phyloP scores from a whole-genome alignment of 352 stramenopile genomes.

The Plasmopara halstedii region DNA sequence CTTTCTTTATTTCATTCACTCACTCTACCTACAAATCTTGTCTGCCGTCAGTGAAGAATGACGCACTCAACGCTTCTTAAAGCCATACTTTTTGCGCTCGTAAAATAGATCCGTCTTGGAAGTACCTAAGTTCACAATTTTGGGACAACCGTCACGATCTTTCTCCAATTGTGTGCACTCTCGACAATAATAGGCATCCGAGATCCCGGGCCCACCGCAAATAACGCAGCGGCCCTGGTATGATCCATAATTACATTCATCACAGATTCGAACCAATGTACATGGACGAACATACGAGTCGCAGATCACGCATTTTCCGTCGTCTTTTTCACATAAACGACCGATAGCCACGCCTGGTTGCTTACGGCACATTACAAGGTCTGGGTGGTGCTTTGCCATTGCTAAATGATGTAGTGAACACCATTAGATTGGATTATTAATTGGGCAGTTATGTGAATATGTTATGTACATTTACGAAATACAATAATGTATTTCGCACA shows the following conservation, averaged over 20 bases:
- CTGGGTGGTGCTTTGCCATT: constrained; percentile 99
- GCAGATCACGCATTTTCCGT: constrained; percentile 99
- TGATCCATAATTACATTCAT: constrained; percentile 99
- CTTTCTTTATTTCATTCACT: constrained; percentile 11
- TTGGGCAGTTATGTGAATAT: no score
- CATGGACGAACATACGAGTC: constrained; percentile 98
- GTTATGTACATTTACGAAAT: no score
- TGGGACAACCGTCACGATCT: constrained; percentile 97
- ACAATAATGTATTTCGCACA: no score
- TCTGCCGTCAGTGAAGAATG: constrained; percentile 5
- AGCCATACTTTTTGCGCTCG: constrained; percentile 97
- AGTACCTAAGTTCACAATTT: constrained; percentile 97
- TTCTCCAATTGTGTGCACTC: constrained; percentile 97
- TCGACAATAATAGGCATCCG: constrained; percentile 99
- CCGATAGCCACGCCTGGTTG: constrained; percentile 96
- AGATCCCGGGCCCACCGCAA: constrained; percentile 95
- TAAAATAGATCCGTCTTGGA: constrained; percentile 98
- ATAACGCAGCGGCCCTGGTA: constrained; percentile 96
- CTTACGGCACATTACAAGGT: constrained; percentile 99
- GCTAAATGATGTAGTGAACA: not conserved
- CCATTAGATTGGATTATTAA: no score
- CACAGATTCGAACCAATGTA: constrained; percentile 97
- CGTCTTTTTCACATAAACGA: constrained; percentile 98
- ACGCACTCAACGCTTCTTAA: constrained; percentile 80
- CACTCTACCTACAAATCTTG: constrained; percentile 14